Evolutionary conservation across 805 yeast species (phyloP), one percentile per base, ranked within the genome.

Genomic region (Cyberlindnera samutprakarnensis): DNA sequence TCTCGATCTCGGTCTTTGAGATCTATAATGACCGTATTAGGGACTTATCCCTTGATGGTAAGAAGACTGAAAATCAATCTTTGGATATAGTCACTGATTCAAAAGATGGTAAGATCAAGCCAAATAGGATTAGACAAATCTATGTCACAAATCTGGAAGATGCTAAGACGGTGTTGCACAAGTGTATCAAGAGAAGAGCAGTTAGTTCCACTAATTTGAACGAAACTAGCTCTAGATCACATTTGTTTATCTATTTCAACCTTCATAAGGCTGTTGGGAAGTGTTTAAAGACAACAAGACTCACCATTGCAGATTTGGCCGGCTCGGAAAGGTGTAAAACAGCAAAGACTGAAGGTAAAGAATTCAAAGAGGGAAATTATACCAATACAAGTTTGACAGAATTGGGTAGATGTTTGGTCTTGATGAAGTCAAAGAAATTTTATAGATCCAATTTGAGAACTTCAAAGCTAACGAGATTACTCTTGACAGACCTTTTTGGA

Each of bases 1-100:
- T 72, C 14, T 63, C 72, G 2, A 17, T 73, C n/a, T 66, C 75
- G 4, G 65, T 70, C 57, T 68, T 68, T 47, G 78, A 73, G 43
- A 56, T 73, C 15, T 64, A 68, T 41, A 69, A 69, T 40, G 76
- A 72, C 40, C 46, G 59, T 15, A 54, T 64, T 14, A 54, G 56
- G 28, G 72, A 67, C 43, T 41, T 67, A 19, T 44, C 65, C 7
- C 30, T 51, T 22, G 60, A 52, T 32, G 34, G 37, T 14, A 41
- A 42, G 18, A 46, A 47, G 29, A 37, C 48, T 2, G 30, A 40
- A 9, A 53, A 48, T 27, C 52, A 56, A 12, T 51, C 61, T 4
- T 47, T 61, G 21, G 72, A 62, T 31, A 60, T 73, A 13, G 37
- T 58, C 21, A 62, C 66, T 1, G 74, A 68, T 42, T 48, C 59